These are phyloP conservation scores for Termitomyces sp. DNA, from an alignment of 768 basidiomycete species.

Conservation along the genomic window DNA sequence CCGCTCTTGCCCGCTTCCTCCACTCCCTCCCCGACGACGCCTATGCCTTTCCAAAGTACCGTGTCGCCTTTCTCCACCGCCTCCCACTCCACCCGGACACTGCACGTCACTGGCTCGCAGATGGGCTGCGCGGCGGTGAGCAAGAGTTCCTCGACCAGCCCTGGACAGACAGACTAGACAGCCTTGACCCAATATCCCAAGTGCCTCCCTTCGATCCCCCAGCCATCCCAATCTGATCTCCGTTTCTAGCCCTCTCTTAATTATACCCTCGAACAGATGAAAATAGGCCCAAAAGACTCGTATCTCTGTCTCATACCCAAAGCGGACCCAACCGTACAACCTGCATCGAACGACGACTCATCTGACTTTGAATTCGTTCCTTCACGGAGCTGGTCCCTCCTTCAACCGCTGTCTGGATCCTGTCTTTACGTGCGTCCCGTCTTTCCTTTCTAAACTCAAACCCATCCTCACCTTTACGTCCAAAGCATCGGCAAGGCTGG, in stretches of 20 bases:
- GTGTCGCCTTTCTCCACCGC: conserved; percentile 74
- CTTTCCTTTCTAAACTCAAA: conserved; percentile 23
- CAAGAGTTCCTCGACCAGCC: conserved; percentile 72
- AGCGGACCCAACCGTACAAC: conserved; percentile 42
- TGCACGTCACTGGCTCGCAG: conserved; percentile 68
- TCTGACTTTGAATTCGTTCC: conserved; percentile 59
- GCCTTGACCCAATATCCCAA: conserved; percentile 36
- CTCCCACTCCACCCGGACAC: conserved; percentile 73
- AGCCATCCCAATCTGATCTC: conserved; percentile 13
- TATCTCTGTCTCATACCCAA: conserved; percentile 82
- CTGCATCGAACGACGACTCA: conserved; percentile 44
- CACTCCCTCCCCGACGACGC: conserved; percentile 79
- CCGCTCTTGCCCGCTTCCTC: conserved; percentile 39
- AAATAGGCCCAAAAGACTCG: conserved; percentile 61
- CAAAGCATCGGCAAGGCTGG: conserved; percentile 84
- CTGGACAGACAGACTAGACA: conserved; percentile 51
- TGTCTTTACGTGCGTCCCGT: conserved; percentile 75
- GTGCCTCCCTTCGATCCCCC: conserved; percentile 22
- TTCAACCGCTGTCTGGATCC: conserved; percentile 73
- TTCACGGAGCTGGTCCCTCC: conserved; percentile 76
- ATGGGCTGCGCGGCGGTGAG: conserved; percentile 74
- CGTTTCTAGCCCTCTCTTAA: conserved; percentile 24
- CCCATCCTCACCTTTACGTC: conserved; percentile 28
- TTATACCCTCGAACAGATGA: conserved; percentile 70
- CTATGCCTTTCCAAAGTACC: conserved; percentile 79